Percentiles rank a stretch among this genome's conserved stretches.
Evolutionary conservation across 1,139 yeast genomes (phyloP).

Genomic region (Zygosaccharomyces sapae): DNA sequence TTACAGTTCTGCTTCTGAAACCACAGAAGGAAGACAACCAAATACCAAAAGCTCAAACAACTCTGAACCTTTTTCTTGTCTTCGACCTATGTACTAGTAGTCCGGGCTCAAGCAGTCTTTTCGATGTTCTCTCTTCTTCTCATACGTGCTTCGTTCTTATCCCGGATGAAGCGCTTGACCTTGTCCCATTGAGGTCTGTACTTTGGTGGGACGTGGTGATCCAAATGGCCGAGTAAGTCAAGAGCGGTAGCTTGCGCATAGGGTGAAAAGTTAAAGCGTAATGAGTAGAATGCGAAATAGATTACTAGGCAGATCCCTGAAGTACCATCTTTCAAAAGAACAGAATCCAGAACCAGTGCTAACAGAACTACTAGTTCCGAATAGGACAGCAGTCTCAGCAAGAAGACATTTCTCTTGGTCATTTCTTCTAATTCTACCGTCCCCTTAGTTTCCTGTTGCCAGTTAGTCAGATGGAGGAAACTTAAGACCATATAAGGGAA

Average conservation of each 20-base stretch:
- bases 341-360: slow-evolving; percentile 55
- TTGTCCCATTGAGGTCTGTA: slow-evolving; percentile 34
- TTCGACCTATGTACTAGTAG: neutral
- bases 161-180: slow-evolving; percentile 31
- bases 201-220: slow-evolving; percentile 36
- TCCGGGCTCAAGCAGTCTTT: slow-evolving; percentile 12
- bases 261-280: slow-evolving; percentile 48
- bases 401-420: slow-evolving; percentile 20
- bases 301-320: slow-evolving; percentile 63
- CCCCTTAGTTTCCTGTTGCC: slow-evolving; percentile 43
- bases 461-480: slow-evolving; percentile 49
- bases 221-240: slow-evolving; percentile 30
- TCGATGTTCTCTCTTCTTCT: slow-evolving; percentile 26
- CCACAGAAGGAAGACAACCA: slow-evolving; percentile 35
- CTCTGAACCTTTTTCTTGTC: slow-evolving; percentile 10
- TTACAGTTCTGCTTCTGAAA: slow-evolving; percentile 40
- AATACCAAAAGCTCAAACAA: slow-evolving; percentile 29
- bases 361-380: slow-evolving; percentile 55
- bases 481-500: slow-evolving; percentile 58
- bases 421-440: slow-evolving; percentile 34
- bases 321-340: slow-evolving; percentile 57
- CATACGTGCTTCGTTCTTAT: slow-evolving; percentile 24
- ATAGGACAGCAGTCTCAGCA: slow-evolving; percentile 54
- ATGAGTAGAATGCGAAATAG: slow-evolving; percentile 62
- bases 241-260: slow-evolving; percentile 38